Base-by-base conservation (phyloP, 192 early-diverging fungal species). In the Chytriomyces sp. region DNA sequence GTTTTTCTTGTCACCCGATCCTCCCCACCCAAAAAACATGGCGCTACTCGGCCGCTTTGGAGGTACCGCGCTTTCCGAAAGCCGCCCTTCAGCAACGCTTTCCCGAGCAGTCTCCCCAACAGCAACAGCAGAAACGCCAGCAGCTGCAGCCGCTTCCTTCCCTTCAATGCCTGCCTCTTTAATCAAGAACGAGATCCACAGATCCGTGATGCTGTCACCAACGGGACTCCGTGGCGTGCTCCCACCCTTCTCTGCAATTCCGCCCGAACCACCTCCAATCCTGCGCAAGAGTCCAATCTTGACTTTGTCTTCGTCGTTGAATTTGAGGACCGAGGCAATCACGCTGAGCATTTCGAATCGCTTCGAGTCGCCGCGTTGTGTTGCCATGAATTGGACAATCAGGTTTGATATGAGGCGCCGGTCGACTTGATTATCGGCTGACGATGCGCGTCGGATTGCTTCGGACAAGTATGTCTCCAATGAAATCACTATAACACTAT, bases 401-500 rank as follows among this genome's bases (percentile, higher is more conserved):
- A 99, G 88, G 69, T 96, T 97, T 60, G 95, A 91, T 35, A 97
- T 92, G 7, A 99, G 87, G 44, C 91, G 91, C 71, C 95, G 91
- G 83, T 66, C 71, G 45, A 83, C 64, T 64, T 82, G 78, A 57
- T 91, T 93, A 68, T 95, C 91, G 72, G 84, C 93, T 77, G 89
- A 89, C 69, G 90, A 90, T 61, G 94, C 92, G 63, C 93, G 91
- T 26, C 95, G 89, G 90, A 98, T 94, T 44, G 95, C 95, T 74
- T 99, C 96, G 50, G 91, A 88, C 53, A 98, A 81, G 77, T 99
- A 96, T 45, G 92, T 91, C 80, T 99, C 94, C 6, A 96, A 86
- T 64, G 93, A 94, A 23, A 94, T 85, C 7, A 94, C 92, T 91
- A 61, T 46, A 43, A 11, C 75, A 43, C 75, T 16, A 45, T 24